Conservation (phyloP, 805 yeast species). For the Barnettozyma populi region DNA sequence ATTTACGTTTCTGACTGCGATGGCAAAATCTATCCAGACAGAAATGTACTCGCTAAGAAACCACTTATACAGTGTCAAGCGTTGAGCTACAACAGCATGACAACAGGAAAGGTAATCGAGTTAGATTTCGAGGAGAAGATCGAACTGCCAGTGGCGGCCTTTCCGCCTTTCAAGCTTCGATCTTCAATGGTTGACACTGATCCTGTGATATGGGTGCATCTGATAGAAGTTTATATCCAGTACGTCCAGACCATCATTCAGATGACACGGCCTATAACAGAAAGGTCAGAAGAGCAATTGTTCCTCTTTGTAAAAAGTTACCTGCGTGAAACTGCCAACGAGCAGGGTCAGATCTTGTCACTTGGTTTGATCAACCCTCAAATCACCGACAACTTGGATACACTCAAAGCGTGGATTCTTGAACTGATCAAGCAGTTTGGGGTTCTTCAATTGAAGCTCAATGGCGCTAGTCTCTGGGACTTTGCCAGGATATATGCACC, state of each 20-base stretch:
- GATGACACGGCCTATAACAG: slow-evolving; percentile 36
- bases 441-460: slow-evolving; percentile 48
- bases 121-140: slow-evolving; percentile 12
- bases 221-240: slow-evolving; percentile 58
- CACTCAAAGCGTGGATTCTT: slow-evolving; percentile 38
- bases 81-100: neutral
- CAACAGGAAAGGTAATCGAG: slow-evolving; percentile 2
- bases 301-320: slow-evolving; percentile 51
- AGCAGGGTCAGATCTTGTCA: slow-evolving; percentile 55
- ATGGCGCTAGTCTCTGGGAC: slow-evolving; percentile 61
- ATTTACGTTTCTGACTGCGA: neutral
- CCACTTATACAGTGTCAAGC: no score
- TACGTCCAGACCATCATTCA: slow-evolving; percentile 36
- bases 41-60: no score
- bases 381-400: slow-evolving; percentile 46
- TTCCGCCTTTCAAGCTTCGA: slow-evolving; percentile 69
- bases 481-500: slow-evolving; percentile 49
- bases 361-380: slow-evolving; percentile 71
- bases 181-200: slow-evolving; percentile 78
- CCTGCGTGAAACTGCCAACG: slow-evolving; percentile 56
- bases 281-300: slow-evolving; percentile 54
- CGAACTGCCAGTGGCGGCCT: slow-evolving; percentile 57
- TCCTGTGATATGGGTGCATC: slow-evolving; percentile 78
- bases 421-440: slow-evolving; percentile 50
- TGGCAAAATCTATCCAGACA: neutral